Evolutionary conservation across 1,139 yeast species (phyloP), one percentile per base, ranked within the genome.

Genomic region (Kodamaea arcana): DNA sequence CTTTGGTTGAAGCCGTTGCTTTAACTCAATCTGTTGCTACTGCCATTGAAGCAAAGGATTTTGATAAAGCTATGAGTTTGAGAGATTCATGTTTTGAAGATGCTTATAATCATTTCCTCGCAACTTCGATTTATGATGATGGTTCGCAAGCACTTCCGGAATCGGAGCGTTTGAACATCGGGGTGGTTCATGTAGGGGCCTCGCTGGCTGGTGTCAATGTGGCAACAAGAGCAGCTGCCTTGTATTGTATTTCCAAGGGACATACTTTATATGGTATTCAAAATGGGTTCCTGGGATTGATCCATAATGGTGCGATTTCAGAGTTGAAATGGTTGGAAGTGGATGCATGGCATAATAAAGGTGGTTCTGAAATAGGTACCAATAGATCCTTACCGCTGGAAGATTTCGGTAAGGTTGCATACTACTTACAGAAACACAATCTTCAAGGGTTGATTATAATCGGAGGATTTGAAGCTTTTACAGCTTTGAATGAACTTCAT

Each of bases 321-420:
- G 71, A 73, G 47, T 63, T 83, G 32, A 61, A 69, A 30, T 83
- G 88, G 88, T 58, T 78, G 39, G 81, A 79, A 40, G 80, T 83
- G 35, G 83, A 80, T 54, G 80, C 78, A 35, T 83, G 90, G 88
- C 78, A 78, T 50, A 77, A 80, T 32, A 51, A 72, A 36, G 94
- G 94, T 52, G 94, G 94, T 33, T 80, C 88, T 3, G 92, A 82
- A 54, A 80, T 83, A 36, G 94, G 94, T 53, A 83, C 94, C 31
- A 83, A 83, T 61, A 69, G 94, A 55, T 65, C 78, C 29, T 72
- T 84, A 15, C 92, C 92, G 3, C 69, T 72, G 32, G 78, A 75
- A 35, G 65, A 83, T 55, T 59, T 80, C 45, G 92, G 92, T 34
- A 71, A 81, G 52, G 76, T 83, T 47, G 90, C 94, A 1, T 83